Evolutionary conservation across 176 grass and related monocot genomes (phyloP), one percentile per base, ranked within the genome.

Genomic region (Carex scoparia): DNA sequence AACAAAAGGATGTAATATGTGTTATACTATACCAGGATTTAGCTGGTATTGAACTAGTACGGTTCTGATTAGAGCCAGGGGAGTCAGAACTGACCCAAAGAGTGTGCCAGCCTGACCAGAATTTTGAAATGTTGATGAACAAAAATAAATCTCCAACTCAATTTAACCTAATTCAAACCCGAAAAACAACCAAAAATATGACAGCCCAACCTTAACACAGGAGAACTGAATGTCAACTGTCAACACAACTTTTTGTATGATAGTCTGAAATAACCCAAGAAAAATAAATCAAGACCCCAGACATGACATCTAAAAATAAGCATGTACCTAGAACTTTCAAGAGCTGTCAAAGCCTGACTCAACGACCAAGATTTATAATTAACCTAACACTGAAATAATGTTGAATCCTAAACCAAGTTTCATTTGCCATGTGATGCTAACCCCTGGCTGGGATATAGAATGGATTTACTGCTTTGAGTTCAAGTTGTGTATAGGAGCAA

Each of bases 11-110:
- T 74, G 33, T 44, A 60, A 63, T 83, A 61, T 27, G 58, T 63
- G 46, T 7, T 85, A 70, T 81, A 18, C 73, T 56, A 30, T 56
- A 38, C 77, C 76, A 82, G 69, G 64, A 76, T 58, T 69, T 65
- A 12, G 60, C 53, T 42, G 63, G 58, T 51, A 12, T 18, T 81
- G 28, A 44, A 76, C 18, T 19, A 77, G 70, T 72, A 82, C 23
- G 59, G 72, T 4, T 57, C 78, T 85, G 66, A 40, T 16, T 67
- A 10, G 35, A 79, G 6, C 6, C 61, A 63, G 59, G 73, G 65
- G 58, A 69, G 86, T 79, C 10, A 1, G 12, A 7, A 54, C 73
- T 32, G n/a, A 51, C 69, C 42, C 40, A 49, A 77, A 56, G 49
- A 18, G 1, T 12, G 2, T 76, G 32, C 4, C 27, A 56, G 12